Conservation (phyloP, 768 basidiomycete species). For the Gelatoporia subvermispora region DNA sequence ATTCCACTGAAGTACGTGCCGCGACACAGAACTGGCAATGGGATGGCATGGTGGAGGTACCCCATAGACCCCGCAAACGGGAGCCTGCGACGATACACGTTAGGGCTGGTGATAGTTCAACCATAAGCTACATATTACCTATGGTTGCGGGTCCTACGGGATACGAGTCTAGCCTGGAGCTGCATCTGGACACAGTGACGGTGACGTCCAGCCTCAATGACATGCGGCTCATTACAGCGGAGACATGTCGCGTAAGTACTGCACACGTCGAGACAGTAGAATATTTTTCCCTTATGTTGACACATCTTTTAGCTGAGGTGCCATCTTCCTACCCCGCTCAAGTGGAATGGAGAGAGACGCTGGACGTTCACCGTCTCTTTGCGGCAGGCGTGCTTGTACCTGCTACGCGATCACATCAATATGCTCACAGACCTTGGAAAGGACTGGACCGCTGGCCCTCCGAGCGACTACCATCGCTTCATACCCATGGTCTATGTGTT, state of each 20-base stretch:
- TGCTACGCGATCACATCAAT: slow-evolving; percentile 90
- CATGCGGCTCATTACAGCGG: slow-evolving; percentile 68
- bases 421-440: slow-evolving; percentile 90
- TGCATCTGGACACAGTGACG: slow-evolving; percentile 75
- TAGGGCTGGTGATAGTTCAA: slow-evolving; percentile 73
- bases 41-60: slow-evolving; percentile 56
- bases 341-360: slow-evolving; percentile 74
- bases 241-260: slow-evolving; percentile 66
- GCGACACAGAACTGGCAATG: slow-evolving; percentile 97
- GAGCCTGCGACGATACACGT: slow-evolving; percentile 73
- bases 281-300: not conserved
- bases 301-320: slow-evolving; percentile 48
- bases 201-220: slow-evolving; percentile 87
- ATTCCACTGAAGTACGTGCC: too few species aligned
- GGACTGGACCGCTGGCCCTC: slow-evolving; percentile 86
- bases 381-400: slow-evolving; percentile 64
- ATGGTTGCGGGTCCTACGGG: slow-evolving; percentile 72
- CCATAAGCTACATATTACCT: slow-evolving; percentile 79
- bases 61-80: slow-evolving; percentile 47
- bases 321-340: slow-evolving; percentile 73
- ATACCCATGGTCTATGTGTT: slow-evolving; percentile 77
- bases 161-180: slow-evolving; percentile 74
- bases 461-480: slow-evolving; percentile 76
- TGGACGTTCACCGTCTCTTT: slow-evolving; percentile 79
- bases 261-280: slow-evolving; percentile 5